These are phyloP conservation scores for Biscogniauxia marginata DNA, from an alignment of 2,329 filamentous ascomycete species.

Conservation along the genomic window DNA sequence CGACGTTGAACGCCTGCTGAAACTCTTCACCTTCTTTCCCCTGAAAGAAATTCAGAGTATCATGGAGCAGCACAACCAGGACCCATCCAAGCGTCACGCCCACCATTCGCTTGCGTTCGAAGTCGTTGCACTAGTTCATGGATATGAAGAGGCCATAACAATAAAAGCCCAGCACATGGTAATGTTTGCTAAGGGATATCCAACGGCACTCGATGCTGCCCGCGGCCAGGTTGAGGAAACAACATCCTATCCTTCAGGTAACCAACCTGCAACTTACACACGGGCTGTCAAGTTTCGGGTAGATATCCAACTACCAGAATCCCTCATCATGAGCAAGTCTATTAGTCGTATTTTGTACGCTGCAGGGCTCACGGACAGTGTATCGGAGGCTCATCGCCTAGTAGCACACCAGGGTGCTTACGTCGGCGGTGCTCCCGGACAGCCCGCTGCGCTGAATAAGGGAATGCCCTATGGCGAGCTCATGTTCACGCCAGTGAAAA, in stretches of 20 bases:
- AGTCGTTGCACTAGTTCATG: constrained; percentile 78
- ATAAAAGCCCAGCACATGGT: constrained; percentile 56
- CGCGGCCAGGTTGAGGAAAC: not conserved
- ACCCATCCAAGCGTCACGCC: constrained; percentile 71
- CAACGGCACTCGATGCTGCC: too few relatives aligned
- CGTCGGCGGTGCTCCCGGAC: constrained; percentile 52
- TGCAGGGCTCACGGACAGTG: constrained; percentile 56
- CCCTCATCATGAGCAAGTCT: constrained; percentile 52
- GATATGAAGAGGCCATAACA: constrained; percentile 59
- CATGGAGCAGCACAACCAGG: constrained; percentile 65
- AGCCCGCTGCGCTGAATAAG: constrained; percentile 25
- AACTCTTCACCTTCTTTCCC: constrained; percentile 87
- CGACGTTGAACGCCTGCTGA: constrained; percentile 78
- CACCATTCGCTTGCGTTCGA: constrained; percentile 84
- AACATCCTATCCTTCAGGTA: constrained; percentile 19
- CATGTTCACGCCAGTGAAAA: constrained; percentile 60
- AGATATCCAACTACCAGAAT: constrained; percentile 59
- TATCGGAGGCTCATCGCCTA: constrained; percentile 58
- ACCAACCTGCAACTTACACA: constrained; percentile 34
- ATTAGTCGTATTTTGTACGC: constrained; percentile 61
- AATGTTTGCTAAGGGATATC: constrained; percentile 42
- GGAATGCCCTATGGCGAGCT: constrained; percentile 49
- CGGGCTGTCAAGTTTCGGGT: constrained; percentile 46
- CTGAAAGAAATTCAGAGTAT: constrained; percentile 62
- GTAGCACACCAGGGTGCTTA: constrained; percentile 57